Evolutionary conservation across 176 grass and related monocot genomes (phyloP).

Genomic region (Juncus effusus): DNA sequence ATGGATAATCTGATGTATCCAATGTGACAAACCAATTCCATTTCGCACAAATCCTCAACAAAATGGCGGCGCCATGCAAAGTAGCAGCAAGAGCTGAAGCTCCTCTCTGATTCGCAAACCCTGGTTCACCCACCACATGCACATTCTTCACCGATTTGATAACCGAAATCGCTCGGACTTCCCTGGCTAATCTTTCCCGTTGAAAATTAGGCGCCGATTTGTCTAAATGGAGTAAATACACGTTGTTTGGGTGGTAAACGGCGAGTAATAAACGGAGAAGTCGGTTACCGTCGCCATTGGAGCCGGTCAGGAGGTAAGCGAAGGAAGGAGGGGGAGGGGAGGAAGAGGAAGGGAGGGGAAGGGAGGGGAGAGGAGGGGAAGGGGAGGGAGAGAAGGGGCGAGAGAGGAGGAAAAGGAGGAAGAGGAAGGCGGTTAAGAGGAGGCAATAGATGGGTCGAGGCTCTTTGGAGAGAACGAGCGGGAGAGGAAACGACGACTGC

Average conservation of each 20-base stretch:
- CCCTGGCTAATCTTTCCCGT: slow-evolving; percentile 43
- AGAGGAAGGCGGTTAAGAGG: slow-evolving; percentile 57
- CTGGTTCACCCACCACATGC: slow-evolving; percentile 70
- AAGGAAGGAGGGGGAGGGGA: slow-evolving; percentile 48
- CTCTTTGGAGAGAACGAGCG: slow-evolving; percentile 61
- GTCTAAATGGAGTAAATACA: slow-evolving; percentile 91
- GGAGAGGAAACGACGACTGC: slow-evolving; percentile 24
- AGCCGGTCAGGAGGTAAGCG: slow-evolving; percentile 82
- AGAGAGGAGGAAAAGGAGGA: slow-evolving; percentile 48
- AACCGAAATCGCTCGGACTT: slow-evolving; percentile 17
- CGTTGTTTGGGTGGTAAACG: slow-evolving; percentile 69
- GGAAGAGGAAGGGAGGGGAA: slow-evolving; percentile 20
- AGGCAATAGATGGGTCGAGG: slow-evolving; percentile 64
- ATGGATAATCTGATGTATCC: slow-evolving; percentile 77
- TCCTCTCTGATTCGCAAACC: slow-evolving; percentile 65
- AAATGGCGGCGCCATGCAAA: slow-evolving; percentile 71
- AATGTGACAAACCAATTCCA: slow-evolving; percentile 96
- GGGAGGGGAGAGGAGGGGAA: slow-evolving; percentile 16
- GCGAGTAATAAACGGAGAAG: slow-evolving; percentile 75
- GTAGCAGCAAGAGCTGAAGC: slow-evolving; percentile 59
- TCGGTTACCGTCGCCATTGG: slow-evolving; percentile 59
- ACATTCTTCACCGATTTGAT: slow-evolving; percentile 44
- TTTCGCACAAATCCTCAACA: slow-evolving; percentile 44
- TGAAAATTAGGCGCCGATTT: slow-evolving; percentile 48
- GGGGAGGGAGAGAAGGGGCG: slow-evolving; percentile 34